A percentile compares a stretch with the other conserved stretches of the same genome.
Evolutionary conservation across 1,284 basidiomycete genomes (phyloP).

Genomic region (Melanopsichium pennsylvanicum): DNA sequence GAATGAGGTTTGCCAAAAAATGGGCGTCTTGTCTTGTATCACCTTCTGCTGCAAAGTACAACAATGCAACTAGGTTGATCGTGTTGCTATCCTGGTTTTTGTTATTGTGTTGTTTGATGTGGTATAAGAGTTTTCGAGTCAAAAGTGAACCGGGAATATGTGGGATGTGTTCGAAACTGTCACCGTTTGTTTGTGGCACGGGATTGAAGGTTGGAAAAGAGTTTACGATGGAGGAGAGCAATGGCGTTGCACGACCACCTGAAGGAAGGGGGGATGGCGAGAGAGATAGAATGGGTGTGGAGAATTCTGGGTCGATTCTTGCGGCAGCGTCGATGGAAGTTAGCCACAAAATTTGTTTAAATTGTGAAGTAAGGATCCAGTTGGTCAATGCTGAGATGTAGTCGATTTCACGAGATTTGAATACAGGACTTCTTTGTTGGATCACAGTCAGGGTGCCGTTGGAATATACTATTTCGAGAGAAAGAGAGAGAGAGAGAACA

Average conservation of each 20-base stretch:
- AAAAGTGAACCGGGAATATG: conserved; percentile 44
- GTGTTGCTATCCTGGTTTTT: no score
- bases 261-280: conserved; percentile 16
- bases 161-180: conserved; percentile 6
- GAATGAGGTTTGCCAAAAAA: conserved; percentile 14
- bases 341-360: conserved; percentile 19
- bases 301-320: conserved; percentile 49
- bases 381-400: conserved; percentile 21
- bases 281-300: conserved; percentile 17
- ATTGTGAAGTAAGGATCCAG: conserved; percentile 6
- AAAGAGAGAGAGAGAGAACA: no score
- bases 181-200: background rate
- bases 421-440: conserved; percentile 56
- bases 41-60: conserved; percentile 57
- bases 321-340: conserved; percentile 50
- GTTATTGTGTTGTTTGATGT: no score
- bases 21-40: conserved; percentile 58
- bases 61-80: conserved; percentile 18
- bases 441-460: conserved; percentile 38
- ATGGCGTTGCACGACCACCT: no score
- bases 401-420: conserved; percentile 24
- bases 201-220: conserved; percentile 7
- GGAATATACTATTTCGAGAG: conserved; percentile 42
- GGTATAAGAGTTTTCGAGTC: conserved; percentile 27
- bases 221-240: background rate